Base-by-base conservation (phyloP, 768 basidiomycete species). In the Kwoniella dejecticola region DNA sequence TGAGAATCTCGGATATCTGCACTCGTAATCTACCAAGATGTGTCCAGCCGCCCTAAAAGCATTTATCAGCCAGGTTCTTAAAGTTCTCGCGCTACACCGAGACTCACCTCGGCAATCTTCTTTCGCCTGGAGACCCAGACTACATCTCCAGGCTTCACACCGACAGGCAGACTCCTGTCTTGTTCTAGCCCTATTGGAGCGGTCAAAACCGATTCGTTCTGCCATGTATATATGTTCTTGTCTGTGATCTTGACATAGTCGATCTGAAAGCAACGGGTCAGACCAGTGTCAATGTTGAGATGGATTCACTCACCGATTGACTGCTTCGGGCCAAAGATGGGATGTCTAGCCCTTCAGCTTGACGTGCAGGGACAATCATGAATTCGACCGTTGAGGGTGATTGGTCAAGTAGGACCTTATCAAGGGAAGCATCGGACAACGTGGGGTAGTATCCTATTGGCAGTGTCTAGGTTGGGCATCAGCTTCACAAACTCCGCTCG, bases 11-110 rank as follows among this genome's bases (percentile, higher is more conserved):
- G 24, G 85, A 83, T 52, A 95, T 80, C 53, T 83, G 83, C 33
- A 88, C 81, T 47, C 81, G 84, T 59, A 86, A 71, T 63, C 85
- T 83, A 44, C 93, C 93, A 49, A 97, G 82, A 6, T 85, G 81
- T 2, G 92, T 94, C 70, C 89, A 91, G 54, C 90, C 90, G 68
- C 92, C 91, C 90, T 95, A 40, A 57, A 19, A 55, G 17, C 23
- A 11, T 27, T 15, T 21, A 50, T 55, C 60, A 53, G 49, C 47
- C 24, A n/a, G n/a, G n/a, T n/a, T n/a, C n/a, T n/a, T n/a, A n/a
- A n/a, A n/a, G n/a, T n/a, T n/a, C n/a, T n/a, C n/a, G n/a, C n/a
- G n/a, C n/a, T n/a, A n/a, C n/a, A n/a, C n/a, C n/a, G n/a, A n/a
- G 2, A 70, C 73, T 45, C 53, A 74, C 75, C 59, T 80, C 79